Evolutionary conservation across 441 rosid species (phyloP), one percentile per base, ranked within the genome.

Genomic region (Pelargonium cotyledonis): DNA sequence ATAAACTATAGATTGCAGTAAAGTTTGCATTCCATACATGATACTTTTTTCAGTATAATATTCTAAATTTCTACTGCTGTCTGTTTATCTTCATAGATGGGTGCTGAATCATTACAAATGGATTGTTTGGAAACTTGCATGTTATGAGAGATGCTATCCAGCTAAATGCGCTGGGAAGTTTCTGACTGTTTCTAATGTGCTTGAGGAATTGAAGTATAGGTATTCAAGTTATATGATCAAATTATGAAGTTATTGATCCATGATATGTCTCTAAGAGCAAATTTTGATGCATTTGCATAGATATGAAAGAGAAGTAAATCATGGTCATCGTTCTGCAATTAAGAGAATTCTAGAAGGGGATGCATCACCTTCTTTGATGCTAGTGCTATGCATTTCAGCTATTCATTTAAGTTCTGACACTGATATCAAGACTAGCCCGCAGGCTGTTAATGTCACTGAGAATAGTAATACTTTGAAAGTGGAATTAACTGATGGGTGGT

Each of bases 71-170:
- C 26, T 21, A 23, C 63, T 19, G 10, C 73, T 38, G n/a, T 9
- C 35, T 14, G 12, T 69, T 8, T 73, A 18, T 80, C 71, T 72
- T n/a, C 62, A 75, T 78, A 93, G 99, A 84, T 91, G 99, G 99
- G 85, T 92, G 66, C 65, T 70, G 65, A 95, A 95, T 83, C 99
- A 95, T 77, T 89, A 88, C 80, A 88, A 83, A 81, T 91, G 94
- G 97, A 88, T 95, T 81, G 88, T 95, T 64, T 95, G 99, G 99
- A 95, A 95, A 81, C 90, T 95, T 71, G 90, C 83, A 61, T 81
- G 90, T 75, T 95, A 91, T 68, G 97, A 68, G 58, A 87, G 83
- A 82, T 55, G 62, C 72, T 78, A 76, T 76, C 86, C 86, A 46
- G 70, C 57, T 71, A 86, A 82, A 77, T 71, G 74, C 72, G 73